Conservation (phyloP, 2,329 filamentous ascomycete genomes). For the Colletotrichum cuscutae region DNA sequence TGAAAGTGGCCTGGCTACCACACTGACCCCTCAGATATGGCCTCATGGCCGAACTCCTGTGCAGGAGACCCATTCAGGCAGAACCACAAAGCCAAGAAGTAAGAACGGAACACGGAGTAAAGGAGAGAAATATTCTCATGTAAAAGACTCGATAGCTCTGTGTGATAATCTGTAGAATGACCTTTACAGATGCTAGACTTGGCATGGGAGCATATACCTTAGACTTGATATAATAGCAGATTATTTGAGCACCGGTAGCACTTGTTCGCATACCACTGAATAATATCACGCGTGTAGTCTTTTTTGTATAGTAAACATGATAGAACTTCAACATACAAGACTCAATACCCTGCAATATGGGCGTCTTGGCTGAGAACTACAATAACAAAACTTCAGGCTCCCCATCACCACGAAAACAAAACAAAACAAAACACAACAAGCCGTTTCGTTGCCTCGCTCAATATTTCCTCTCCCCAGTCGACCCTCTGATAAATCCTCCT, state of each 20-base stretch:
- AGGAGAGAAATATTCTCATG: neutral
- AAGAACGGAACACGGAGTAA: neutral
- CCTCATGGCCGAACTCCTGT: neutral
- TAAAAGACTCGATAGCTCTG: neutral
- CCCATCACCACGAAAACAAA: neutral
- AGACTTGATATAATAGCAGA: too few relatives aligned
- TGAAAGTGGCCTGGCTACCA: neutral
- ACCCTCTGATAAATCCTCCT: neutral
- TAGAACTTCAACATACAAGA: neutral
- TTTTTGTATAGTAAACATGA: neutral
- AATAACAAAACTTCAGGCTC: neutral
- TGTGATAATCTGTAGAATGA: neutral
- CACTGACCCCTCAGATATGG: neutral
- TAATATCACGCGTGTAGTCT: too few relatives aligned
- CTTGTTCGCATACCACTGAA: too few relatives aligned
- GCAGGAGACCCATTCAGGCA: neutral
- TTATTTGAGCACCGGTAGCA: too few relatives aligned
- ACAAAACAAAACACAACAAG: neutral
- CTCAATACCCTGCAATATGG: neutral
- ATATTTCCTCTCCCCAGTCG: neutral
- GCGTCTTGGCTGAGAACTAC: neutral
- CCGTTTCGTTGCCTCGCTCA: neutral
- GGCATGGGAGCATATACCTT: too few relatives aligned
- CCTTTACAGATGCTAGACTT: fast-evolving
- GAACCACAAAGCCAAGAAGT: neutral